Conservation (phyloP, 2,329 filamentous ascomycete genomes). For the Stachybotrys chartarum region DNA sequence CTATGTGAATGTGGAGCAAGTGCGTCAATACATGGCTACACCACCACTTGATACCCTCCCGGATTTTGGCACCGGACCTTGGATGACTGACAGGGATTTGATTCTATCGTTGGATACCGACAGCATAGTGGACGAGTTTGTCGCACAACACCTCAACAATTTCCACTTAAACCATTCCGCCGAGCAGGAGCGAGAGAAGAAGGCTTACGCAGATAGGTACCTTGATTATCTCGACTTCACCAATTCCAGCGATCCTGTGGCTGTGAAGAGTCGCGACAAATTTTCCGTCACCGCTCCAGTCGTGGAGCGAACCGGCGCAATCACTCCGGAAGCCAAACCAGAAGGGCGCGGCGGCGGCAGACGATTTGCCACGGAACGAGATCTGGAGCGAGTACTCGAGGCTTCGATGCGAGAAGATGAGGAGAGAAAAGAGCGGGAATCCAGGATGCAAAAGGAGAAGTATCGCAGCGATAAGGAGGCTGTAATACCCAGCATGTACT, state of each 20-base stretch:
- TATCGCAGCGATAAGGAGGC: slow-evolving; percentile 73
- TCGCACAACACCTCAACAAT: slow-evolving; percentile 36
- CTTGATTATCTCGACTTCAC: slow-evolving; percentile 48
- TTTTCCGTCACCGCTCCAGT: slow-evolving; percentile 34
- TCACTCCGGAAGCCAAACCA: slow-evolving; percentile 45
- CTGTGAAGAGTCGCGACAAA: slow-evolving; percentile 48
- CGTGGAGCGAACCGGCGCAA: slow-evolving; percentile 23
- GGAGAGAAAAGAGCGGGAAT: slow-evolving; percentile 61
- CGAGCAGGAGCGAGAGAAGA: slow-evolving; percentile 31
- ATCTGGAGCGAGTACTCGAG: slow-evolving; percentile 64
- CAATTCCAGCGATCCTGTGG: slow-evolving; percentile 45
- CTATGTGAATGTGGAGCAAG: slow-evolving; percentile 39
- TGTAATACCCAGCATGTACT: slow-evolving; percentile 62
- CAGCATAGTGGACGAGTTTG: slow-evolving; percentile 34
- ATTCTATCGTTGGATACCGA: slow-evolving; percentile 33
- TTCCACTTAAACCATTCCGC: slow-evolving; percentile 26
- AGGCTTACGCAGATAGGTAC: slow-evolving; percentile 41
- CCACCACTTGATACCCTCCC: slow-evolving; percentile 49
- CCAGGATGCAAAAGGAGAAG: slow-evolving; percentile 57
- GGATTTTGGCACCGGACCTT: slow-evolving; percentile 35
- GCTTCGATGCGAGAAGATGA: slow-evolving; percentile 66
- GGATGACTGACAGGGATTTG: slow-evolving; percentile 40
- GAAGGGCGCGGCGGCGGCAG: slow-evolving; percentile 48
- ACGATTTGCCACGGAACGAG: slow-evolving; percentile 63
- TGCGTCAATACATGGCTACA: slow-evolving; percentile 45